phyloP scores from a whole-genome alignment of 129 eudicot species.

The Calendula officinalis region DNA sequence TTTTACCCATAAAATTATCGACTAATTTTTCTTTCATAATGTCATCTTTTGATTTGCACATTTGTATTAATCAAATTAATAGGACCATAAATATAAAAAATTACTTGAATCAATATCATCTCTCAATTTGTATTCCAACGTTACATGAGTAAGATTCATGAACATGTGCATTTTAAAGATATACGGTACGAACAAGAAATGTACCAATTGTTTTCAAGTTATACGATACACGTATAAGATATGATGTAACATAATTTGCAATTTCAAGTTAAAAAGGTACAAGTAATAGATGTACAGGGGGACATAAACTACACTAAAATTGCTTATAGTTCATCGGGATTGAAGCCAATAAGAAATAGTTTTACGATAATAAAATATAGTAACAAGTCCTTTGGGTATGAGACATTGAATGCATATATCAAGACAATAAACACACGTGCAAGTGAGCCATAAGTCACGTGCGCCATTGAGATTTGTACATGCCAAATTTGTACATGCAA shows the following conservation, averaged over 20 bases:
- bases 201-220: not conserved
- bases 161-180: not conserved
- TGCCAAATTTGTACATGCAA: conserved; percentile 30
- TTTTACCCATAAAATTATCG: too few species aligned
- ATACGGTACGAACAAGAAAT: not conserved
- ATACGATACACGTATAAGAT: not conserved
- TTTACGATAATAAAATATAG: conserved; percentile 22
- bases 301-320: conserved; percentile 2
- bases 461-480: conserved; percentile 41
- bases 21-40: too few species aligned
- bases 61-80: too few species aligned
- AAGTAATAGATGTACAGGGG: not conserved
- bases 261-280: conserved; percentile 13
- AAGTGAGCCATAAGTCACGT: conserved; percentile 33
- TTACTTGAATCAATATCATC: too few species aligned
- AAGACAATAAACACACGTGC: conserved; percentile 44
- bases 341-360: conserved; percentile 21
- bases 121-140: not conserved
- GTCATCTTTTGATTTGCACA: too few species aligned
- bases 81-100: too few species aligned
- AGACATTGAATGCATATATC: conserved; percentile 36
- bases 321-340: conserved; percentile 25
- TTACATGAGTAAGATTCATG: not conserved
- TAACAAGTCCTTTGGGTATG: conserved; percentile 21
- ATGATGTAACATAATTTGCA: not conserved